These are phyloP conservation scores for Penicillium coprophilum DNA, from an alignment of 495 filamentous ascomycete genomes.

Conservation along the genomic window DNA sequence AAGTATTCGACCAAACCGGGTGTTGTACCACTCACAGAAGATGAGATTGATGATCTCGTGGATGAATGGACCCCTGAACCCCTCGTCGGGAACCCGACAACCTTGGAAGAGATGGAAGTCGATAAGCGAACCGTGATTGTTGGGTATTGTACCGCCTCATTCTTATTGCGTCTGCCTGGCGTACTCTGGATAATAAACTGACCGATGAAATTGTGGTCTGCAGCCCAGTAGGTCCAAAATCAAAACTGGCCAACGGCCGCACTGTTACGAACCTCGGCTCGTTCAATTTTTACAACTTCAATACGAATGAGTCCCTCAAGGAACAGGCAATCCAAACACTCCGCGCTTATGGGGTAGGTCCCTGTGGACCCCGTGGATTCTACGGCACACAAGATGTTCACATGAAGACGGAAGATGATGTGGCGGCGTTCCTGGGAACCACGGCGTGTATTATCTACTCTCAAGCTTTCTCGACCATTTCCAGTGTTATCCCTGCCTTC, in stretches of 20 bases:
- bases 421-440: constrained; percentile 82
- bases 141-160: constrained; percentile 56
- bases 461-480: constrained; percentile 92
- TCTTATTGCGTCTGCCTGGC: not conserved
- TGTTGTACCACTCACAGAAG: constrained; percentile 83
- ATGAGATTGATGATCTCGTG: constrained; percentile 96
- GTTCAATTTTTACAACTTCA: constrained; percentile 96
- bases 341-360: constrained; percentile 91
- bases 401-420: constrained; percentile 93
- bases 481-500: constrained; percentile 91
- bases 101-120: constrained; percentile 74
- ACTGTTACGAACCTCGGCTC: constrained; percentile 90
- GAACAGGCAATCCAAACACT: constrained; percentile 92
- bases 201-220: constrained; percentile 9
- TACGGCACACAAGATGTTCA: constrained; percentile 99
- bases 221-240: constrained; percentile 86
- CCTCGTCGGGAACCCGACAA: constrained; percentile 68
- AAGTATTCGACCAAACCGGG: constrained; percentile 88
- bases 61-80: constrained; percentile 97
- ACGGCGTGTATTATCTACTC: constrained; percentile 90
- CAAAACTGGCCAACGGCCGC: constrained; percentile 83
- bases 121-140: constrained; percentile 85
- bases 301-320: constrained; percentile 85
- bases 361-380: constrained; percentile 94
- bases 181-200: constrained; percentile 15